Evolutionary conservation across 164 flowering plant species (phyloP), one percentile per base, ranked within the genome.

Genomic region (Vitis labrusca): DNA sequence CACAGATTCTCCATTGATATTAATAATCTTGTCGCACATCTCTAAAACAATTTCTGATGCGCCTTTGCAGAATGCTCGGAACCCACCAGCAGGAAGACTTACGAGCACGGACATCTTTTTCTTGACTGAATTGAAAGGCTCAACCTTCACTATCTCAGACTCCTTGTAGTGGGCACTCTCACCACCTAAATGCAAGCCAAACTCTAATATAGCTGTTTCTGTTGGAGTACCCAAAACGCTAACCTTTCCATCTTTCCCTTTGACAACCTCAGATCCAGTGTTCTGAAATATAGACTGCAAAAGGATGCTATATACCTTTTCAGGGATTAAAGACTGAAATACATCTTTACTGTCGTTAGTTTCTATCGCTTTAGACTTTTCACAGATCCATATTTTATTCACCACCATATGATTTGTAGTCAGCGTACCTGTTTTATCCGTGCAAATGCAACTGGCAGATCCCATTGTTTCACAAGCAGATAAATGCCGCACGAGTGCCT

Each of bases 391-490:
- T 47, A 83, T 47, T 67, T 77, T 79, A 3, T 71, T 73, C 9
- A 84, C 83, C 30, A 70, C 81, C 85, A 86, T 81, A 73, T 75
- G 81, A 73, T 90, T 91, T 59, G 89, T 84, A 0, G 97, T 91
- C 71, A 91, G 70, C 2, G 91, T 89, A 8, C 96, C 93, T 0
- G 93, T 89, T 66, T 91, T 91, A 55, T 91, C 93, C 0, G 89
- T 87, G 70, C 93, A 91, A 60, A 91, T 89, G 72, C 87, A 77
- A 57, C 67, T 84, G 23, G 87, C 91, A n/a, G 97, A 91, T 32
- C 94, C 97, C 97, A 91, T 91, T 10, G 97, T 91, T 72, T 89
- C 97, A 61, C 92, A 88, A 1, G 94, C 89, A 47, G 91, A 78
- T 10, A 88, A 85, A 75, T 87, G 89, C 67, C 91, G 60, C 59